Evolutionary conservation across 2,329 filamentous ascomycete species (phyloP).

Genomic region (Aspergillus bombycis): DNA sequence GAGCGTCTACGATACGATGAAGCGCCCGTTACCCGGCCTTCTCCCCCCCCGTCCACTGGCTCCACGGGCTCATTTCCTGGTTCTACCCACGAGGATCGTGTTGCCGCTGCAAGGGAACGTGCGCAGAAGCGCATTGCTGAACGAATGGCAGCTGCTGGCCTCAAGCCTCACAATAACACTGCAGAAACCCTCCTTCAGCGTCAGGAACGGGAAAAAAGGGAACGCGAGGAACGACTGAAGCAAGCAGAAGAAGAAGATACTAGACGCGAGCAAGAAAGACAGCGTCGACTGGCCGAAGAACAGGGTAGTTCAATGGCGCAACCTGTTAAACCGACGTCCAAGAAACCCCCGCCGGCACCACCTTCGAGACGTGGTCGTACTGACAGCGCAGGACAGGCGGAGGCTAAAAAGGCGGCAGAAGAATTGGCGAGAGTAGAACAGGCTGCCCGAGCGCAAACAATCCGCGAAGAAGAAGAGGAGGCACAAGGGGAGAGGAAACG

Average conservation of each 20-base stretch:
- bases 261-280: slow-evolving; percentile 82
- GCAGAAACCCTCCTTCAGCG: slow-evolving; percentile 82
- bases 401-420: slow-evolving; percentile 60
- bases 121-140: slow-evolving; percentile 97
- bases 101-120: slow-evolving; percentile 95
- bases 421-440: slow-evolving; percentile 67
- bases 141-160: slow-evolving; percentile 86
- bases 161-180: slow-evolving; percentile 78
- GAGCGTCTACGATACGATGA: slow-evolving; percentile 58
- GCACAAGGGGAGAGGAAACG: slow-evolving; percentile 72
- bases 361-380: slow-evolving; percentile 72
- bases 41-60: slow-evolving; percentile 51
- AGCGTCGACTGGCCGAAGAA: slow-evolving; percentile 80
- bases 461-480: slow-evolving; percentile 71
- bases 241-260: slow-evolving; percentile 95
- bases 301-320: slow-evolving; percentile 63
- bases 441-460: slow-evolving; percentile 57
- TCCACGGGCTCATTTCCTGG: slow-evolving; percentile 78
- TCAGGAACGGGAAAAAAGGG: slow-evolving; percentile 82
- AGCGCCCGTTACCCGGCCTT: slow-evolving; percentile 47
- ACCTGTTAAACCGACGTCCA: slow-evolving; percentile 57
- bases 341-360: slow-evolving; percentile 70
- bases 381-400: slow-evolving; percentile 58
- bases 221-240: slow-evolving; percentile 82
- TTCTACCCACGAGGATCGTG: slow-evolving; percentile 88